Base-by-base conservation (phyloP, 208 protist species). In the Trypanosoma scelopori region DNA sequence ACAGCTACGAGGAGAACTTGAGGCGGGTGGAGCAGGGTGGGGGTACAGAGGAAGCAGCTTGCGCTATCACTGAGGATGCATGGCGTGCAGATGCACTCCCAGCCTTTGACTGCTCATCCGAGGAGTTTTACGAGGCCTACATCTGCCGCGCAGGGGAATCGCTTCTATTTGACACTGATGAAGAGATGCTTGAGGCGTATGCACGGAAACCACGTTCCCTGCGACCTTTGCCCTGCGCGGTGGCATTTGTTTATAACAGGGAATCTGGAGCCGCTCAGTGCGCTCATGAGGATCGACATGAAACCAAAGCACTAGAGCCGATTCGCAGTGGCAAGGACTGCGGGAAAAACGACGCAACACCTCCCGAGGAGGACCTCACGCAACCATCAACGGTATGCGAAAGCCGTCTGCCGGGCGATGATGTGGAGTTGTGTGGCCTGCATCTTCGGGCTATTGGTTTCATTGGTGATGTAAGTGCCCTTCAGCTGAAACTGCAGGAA, bases 81-180 rank as follows among this genome's bases (percentile, higher is more conserved):
- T 71, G 66, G 66, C 42, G 20, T 16, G 48, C 41, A 6, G 58
- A 63, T 20, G 39, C 46, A 27, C 55, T 65, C 18, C 39, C 48
- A 16, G n/a, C 66, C 0, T 15, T 64, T 1, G 22, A 43, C 13
- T 63, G 56, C 42, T 57, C 66, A 50, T 22, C 30, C 3, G 58
- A 63, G 66, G 55, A 51, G 43, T 58, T 71, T n/a, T 71, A 71
- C 30, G 46, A 71, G n/a, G 39, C 51, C 3, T 71, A 71, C 47
- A 50, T 71, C 23, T 41, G 39, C 28, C 56, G 51, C 23, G 56
- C 37, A 3, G 46, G 50, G 3, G 55, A 71, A 18, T 59, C 55
- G 18, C 18, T 39, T 7, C 11, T 71, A 22, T 64, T 71, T 35
- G 55, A 71, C 37, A 71, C 66, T 23, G 66, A 71, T 47, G 43